These are phyloP conservation scores for Adansonia madagascariensis DNA, from an alignment of 441 rosid genomes.

Conservation along the genomic window DNA sequence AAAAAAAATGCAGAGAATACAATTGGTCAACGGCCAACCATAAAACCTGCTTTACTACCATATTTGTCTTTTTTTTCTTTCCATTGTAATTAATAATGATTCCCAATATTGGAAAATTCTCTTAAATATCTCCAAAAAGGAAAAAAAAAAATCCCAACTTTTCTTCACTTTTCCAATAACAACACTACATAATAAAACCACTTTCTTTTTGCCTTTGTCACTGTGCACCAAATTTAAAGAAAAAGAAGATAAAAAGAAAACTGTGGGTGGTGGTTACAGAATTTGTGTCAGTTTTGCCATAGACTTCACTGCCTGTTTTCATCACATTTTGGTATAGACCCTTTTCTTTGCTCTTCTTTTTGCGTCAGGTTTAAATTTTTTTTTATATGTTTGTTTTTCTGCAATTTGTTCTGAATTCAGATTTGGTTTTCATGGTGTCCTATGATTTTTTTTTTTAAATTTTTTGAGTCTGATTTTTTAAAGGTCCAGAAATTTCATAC, in stretches of 20 bases:
- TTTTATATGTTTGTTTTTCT: background rate
- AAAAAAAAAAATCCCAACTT: background rate
- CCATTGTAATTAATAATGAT: constrained; percentile 24
- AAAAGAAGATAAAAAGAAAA: background rate
- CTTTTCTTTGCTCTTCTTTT: constrained; percentile 4
- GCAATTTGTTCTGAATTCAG: background rate
- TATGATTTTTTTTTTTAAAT: background rate
- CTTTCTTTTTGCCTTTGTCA: background rate
- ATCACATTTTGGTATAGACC: constrained; percentile 14
- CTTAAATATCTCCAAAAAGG: constrained; percentile 10
- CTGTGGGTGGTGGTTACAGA: background rate
- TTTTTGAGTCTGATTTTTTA: background rate
- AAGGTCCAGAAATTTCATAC: background rate
- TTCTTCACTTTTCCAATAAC: background rate
- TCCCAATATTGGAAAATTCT: constrained; percentile 27
- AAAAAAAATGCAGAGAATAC: background rate
- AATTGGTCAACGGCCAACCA: constrained; percentile 33
- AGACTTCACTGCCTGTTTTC: constrained; percentile 13
- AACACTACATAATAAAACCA: background rate
- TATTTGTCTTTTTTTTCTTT: constrained; percentile 28
- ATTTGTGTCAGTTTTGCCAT: background rate
- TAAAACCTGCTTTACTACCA: constrained; percentile 33
- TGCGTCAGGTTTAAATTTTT: background rate
- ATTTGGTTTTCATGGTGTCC: background rate
- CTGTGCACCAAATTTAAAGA: background rate